Evolutionary conservation across 2,329 filamentous ascomycete genomes (phyloP), one percentile per base, ranked within the genome.

Genomic region (Aureobasidium sp.): DNA sequence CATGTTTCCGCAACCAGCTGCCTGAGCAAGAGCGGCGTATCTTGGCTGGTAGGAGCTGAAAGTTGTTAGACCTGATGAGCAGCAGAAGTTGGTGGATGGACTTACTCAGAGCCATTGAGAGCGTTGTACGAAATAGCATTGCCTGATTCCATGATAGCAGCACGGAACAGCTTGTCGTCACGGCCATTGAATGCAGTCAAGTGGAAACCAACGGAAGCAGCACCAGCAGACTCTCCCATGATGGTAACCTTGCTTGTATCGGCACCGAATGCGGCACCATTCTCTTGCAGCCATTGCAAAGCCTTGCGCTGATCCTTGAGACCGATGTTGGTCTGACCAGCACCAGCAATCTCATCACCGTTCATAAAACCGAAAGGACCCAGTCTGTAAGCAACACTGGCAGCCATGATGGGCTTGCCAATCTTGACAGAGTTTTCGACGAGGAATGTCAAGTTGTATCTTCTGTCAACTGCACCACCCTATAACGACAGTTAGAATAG

Each of bases 361-460:
- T 83, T 81, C 32, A 90, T 72, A 73, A 93, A 91, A 0, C 89
- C 89, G 69, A 90, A 80, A 5, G 84, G 81, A 2, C 85, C 84
- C 53, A 89, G 79, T 10, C 57, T 51, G 72, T 89, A 85, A 72
- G 82, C 84, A 70, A 87, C 82, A 70, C 78, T 82, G 56, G 87
- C 78, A 37, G 77, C 82, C 46, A 89, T 76, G 57, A 88, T 74
- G 10, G 81, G 80, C 48, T 74, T 77, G 47, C 75, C 76, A 47
- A 75, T 73, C 46, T 69, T 69, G 27, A 74, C 69, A 15, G 72
- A 71, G 55, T 78, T 75, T 59, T 79, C 70, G 7, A 88, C 82
- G 51, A 87, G 79, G 63, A 80, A 83, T 15, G 81, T 82, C 63
- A 86, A 75, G 67, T 88, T 88, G 70, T 88, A 88, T 60, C 84